Base-by-base conservation (phyloP, 2,329 filamentous ascomycete species). In the Lachnellula subtilissima region DNA sequence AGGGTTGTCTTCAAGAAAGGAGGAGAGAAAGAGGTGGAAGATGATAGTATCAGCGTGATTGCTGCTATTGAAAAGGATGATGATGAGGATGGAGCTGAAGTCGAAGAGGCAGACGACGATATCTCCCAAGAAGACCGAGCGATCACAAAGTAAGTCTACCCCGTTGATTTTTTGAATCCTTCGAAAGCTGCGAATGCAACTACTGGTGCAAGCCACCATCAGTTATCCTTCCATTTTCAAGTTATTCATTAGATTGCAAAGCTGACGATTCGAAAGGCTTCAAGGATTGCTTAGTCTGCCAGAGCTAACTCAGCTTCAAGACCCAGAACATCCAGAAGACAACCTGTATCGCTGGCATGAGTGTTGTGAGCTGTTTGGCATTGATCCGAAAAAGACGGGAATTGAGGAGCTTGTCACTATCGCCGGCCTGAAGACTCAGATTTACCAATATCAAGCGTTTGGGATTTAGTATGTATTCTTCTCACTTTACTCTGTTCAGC, bases 401-500 rank as follows among this genome's bases (percentile, higher is more conserved):
- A 32, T 59, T 2, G 52, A 59, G 12, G 54, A 59, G 11, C 43
- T 32, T n/a, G 52, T 62, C 3, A 14, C 19, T 2, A 25, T 62
- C 28, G 49, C 52, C 7, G 60, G 60, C n/a, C 35, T 62, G 17
- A 58, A 54, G 28, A 55, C 47, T 2, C 35, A 37, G 11, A 19
- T 62, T 4, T 61, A 60, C 46, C 56, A 61, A 48, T 62, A 61
- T 49, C 60, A 62, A 52, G 58, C 58, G 1, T 62, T 59, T 23
- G 55, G 46, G 6, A 52, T 62, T 5, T 62, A 59, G 37, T 40
- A 40, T 9, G 37, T 40, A 40, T 2, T 3, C 14, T 1, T 39
- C 15, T 12, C 15, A 14, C 37, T 17, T 40, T 40, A 15, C 14
- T 8, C 37, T 11, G 6, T 40, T n/a, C 15, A 17, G 14, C 1